Evolutionary conservation across 108 stramenopile species (phyloP).

Genomic region (Cyclotella cryptica): DNA sequence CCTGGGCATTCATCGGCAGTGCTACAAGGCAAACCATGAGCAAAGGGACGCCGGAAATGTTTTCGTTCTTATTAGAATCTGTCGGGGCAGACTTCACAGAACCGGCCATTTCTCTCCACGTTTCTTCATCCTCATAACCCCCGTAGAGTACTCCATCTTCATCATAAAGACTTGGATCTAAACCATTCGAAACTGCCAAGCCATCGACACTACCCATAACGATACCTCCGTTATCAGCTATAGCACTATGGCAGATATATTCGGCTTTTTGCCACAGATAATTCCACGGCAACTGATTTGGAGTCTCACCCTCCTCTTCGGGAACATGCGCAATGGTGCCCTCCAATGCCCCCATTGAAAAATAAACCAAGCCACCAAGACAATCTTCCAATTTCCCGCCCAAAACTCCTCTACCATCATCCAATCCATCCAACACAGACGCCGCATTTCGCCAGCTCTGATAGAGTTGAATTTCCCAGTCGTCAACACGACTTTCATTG

Average conservation of each 20-base stretch:
- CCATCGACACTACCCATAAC: constrained; percentile 73
- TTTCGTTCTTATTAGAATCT: not conserved
- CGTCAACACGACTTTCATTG: not conserved
- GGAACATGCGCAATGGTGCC: not conserved
- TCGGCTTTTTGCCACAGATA: constrained; percentile 44
- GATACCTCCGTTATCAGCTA: constrained; percentile 69
- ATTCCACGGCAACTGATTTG: constrained; percentile 30
- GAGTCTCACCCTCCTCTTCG: not conserved
- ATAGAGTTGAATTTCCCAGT: constrained; percentile 70
- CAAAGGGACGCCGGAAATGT: constrained; percentile 47
- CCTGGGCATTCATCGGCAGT: constrained; percentile 80
- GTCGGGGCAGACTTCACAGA: constrained; percentile 5
- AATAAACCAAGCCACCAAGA: constrained; percentile 72
- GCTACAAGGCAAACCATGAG: constrained; percentile 80
- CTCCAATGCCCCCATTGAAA: constrained; percentile 45
- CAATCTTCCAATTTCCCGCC: constrained; percentile 65
- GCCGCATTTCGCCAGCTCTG: constrained; percentile 89
- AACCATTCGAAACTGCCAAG: constrained; percentile 1
- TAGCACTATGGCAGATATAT: constrained; percentile 45
- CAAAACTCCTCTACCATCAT: constrained; percentile 67
- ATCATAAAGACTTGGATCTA: constrained; percentile 41
- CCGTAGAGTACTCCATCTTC: constrained; percentile 67
- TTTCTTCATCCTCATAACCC: constrained; percentile 88
- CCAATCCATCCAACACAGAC: constrained; percentile 78
- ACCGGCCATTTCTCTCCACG: constrained; percentile 68